Conservation (phyloP, 345 rosid genomes). For the Eutrema heterophyllum region DNA sequence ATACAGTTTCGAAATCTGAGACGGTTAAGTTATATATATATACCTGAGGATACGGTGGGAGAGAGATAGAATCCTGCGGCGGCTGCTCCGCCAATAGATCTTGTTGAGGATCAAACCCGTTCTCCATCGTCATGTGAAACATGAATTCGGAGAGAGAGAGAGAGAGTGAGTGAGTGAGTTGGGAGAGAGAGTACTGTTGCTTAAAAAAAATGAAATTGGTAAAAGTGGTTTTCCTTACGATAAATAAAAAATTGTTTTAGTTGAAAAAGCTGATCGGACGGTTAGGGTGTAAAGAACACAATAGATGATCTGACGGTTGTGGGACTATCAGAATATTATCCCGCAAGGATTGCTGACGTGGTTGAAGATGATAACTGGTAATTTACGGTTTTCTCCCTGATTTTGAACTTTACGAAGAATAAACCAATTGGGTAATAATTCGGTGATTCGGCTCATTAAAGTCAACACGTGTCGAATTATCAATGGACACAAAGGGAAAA, state of each 20-base stretch:
- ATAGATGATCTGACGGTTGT: slow-evolving; percentile 29
- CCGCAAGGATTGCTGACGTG: slow-evolving; percentile 36
- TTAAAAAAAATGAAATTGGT: neutral
- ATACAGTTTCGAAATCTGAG: neutral
- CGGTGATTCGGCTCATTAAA: neutral
- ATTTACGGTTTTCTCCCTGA: neutral
- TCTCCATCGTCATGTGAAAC: slow-evolving; percentile 27
- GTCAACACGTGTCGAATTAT: neutral
- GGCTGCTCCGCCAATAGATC: neutral
- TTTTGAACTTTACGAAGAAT: neutral
- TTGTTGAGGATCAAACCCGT: neutral
- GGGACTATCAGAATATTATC: neutral
- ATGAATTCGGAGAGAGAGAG: neutral
- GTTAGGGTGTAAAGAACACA: slow-evolving; percentile 4
- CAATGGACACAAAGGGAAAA: neutral
- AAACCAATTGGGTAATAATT: neutral
- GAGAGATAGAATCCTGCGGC: neutral
- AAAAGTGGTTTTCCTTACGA: slow-evolving; percentile 7
- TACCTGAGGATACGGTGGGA: slow-evolving; percentile 39
- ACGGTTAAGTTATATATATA: neutral
- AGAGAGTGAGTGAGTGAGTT: neutral
- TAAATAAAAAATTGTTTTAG: neutral
- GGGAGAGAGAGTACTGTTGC: neutral
- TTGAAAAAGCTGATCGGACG: slow-evolving; percentile 30
- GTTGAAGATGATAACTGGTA: neutral